These are phyloP conservation scores for Paradendryphiella salina DNA, from an alignment of 2,329 filamentous ascomycete genomes.

Conservation along the genomic window DNA sequence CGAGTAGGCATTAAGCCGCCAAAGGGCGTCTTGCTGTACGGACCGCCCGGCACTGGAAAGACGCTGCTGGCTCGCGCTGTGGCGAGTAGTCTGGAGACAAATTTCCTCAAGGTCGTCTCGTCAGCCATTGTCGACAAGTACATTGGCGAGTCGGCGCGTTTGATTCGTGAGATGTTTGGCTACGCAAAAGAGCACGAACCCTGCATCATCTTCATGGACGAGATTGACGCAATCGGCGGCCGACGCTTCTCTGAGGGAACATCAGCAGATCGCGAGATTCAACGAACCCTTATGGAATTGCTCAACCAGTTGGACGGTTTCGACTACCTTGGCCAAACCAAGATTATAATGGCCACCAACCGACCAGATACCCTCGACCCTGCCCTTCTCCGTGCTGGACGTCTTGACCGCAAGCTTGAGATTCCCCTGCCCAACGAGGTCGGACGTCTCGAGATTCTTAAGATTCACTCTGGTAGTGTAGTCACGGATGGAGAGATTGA, in stretches of 20 bases:
- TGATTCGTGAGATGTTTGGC: constrained; percentile 99
- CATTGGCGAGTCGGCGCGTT: constrained; percentile 93
- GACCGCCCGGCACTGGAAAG: constrained; percentile 95
- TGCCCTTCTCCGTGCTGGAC: constrained; percentile 85
- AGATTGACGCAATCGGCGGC: constrained; percentile 98
- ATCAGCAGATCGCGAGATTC: constrained; percentile 95
- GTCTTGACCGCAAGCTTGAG: constrained; percentile 96
- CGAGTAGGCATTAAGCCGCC: constrained; percentile 98
- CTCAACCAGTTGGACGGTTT: constrained; percentile 98
- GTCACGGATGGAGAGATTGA: constrained; percentile 93
- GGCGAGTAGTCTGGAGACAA: constrained; percentile 94
- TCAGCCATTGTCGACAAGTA: constrained; percentile 99
- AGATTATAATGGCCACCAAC: constrained; percentile 99
- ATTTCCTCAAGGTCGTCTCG: constrained; percentile 97
- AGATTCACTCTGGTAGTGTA: constrained; percentile 90
- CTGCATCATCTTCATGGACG: constrained; percentile 99
- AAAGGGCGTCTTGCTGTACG: constrained; percentile 95
- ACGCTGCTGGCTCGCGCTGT: constrained; percentile 92
- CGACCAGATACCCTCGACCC: constrained; percentile 94
- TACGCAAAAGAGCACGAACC: constrained; percentile 99
- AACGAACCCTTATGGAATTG: constrained; percentile 96
- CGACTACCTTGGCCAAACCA: constrained; percentile 98
- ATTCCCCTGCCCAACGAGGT: constrained; percentile 97
- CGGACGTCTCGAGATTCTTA: constrained; percentile 92
- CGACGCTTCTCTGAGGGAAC: constrained; percentile 96